Base-by-base conservation (phyloP, 768 basidiomycete genomes). In the Leccinum obscurum region DNA sequence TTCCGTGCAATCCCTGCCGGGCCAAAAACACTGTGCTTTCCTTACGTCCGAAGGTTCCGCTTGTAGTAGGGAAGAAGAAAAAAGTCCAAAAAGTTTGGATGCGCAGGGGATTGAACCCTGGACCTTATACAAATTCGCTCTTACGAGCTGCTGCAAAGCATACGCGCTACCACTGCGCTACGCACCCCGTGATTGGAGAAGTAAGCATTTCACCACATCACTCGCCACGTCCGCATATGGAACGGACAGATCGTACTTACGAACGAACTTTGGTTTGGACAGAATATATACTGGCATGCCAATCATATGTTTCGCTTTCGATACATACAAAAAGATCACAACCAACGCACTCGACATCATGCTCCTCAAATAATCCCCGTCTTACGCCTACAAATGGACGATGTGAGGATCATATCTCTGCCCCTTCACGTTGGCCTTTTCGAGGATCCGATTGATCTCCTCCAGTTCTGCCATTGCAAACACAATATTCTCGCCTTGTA, bases 31-130 rank as follows among this genome's bases (percentile, higher is more conserved):
- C 26, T 26, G 26, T 26, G 26, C 26, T 26, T 26, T 26, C 26
- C 26, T 26, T 26, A 26, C 26, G 26, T 26, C 26, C 26, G 26
- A 26, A 26, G 26, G 26, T 26, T 26, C 26, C 26, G 32, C 30
- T 32, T 32, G 30, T 32, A 32, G 4, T 34, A 37, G 14, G 35
- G 14, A 37, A 37, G 14, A 37, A 37, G 14, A 37, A 62, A 26
- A 26, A 26, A 26, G 26, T 26, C 26, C 26, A 26, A 73, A 73
- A 62, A n/a, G 57, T 66, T 62, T 66, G 76, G 76, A 77, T 76
- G 67, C 72, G 66, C 76, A 77, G 76, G 76, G 75, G 75, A 76
- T 76, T 76, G 75, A 76, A 76, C 75, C 75, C 75, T 75, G 75
- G 76, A 75, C 76, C 74, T 77, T 68, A 77, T 77, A 77, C 76